Conservation (phyloP, 176 grass and related monocot genomes). For the Alopecurus myosuroides region DNA sequence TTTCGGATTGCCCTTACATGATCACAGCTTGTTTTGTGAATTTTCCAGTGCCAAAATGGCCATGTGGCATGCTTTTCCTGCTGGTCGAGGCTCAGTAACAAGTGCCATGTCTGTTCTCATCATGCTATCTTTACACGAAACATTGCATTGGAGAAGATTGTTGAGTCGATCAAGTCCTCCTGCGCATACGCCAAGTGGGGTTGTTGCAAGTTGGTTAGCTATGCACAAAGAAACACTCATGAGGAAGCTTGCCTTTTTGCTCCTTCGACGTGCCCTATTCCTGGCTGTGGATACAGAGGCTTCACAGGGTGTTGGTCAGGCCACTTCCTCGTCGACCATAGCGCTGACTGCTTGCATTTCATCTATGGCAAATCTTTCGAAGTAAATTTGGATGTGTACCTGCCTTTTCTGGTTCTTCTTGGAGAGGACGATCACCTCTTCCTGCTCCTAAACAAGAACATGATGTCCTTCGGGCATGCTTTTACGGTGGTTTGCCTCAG, state of each 20-base stretch:
- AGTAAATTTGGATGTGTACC: constrained; percentile 25
- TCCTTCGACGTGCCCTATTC: constrained; percentile 42
- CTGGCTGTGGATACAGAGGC: constrained; percentile 39
- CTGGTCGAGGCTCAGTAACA: constrained; percentile 61
- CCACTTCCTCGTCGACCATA: constrained; percentile 56
- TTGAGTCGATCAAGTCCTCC: constrained; percentile 57
- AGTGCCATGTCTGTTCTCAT: constrained; percentile 58
- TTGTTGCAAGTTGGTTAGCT: constrained; percentile 40
- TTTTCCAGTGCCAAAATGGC: constrained; percentile 70
- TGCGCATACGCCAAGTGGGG: constrained; percentile 58
- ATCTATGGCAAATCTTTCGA: constrained; percentile 27
- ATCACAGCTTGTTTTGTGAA: constrained; percentile 2
- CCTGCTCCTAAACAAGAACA: constrained; percentile 48
- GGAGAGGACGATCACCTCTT: constrained; percentile 64
- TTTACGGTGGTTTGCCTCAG: constrained; percentile 50
- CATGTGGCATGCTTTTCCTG: constrained; percentile 80
- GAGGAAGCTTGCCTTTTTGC: constrained; percentile 49
- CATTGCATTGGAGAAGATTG: constrained; percentile 67
- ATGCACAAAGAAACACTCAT: constrained; percentile 40
- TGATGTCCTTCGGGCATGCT: constrained; percentile 22
- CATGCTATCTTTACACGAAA: constrained; percentile 34
- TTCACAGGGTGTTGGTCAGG: constrained; percentile 49
- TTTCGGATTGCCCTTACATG: neutral
- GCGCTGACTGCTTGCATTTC: constrained; percentile 20
- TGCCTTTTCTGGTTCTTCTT: constrained; percentile 53